Conservation (phyloP, 768 basidiomycete species). For the Neoboletus subvelutipes region DNA sequence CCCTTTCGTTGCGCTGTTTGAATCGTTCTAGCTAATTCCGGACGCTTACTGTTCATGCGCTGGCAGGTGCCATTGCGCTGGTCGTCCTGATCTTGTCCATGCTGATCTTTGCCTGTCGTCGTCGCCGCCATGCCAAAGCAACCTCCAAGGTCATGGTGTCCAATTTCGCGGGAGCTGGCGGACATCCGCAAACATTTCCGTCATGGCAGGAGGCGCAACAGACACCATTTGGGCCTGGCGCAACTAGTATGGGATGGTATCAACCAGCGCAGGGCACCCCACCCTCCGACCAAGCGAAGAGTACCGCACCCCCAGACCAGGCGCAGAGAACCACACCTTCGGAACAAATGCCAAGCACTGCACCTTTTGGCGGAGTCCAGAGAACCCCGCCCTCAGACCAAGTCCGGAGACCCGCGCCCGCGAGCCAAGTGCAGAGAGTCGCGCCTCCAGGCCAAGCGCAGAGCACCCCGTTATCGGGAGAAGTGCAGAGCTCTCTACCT, state of each 20-base stretch:
- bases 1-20: background rate
- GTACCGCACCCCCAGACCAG: background rate
- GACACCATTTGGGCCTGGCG: background rate
- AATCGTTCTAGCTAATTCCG: background rate
- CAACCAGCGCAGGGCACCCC: background rate
- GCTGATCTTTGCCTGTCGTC: constrained; percentile 6
- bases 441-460: background rate
- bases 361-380: background rate
- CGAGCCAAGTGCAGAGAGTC: background rate
- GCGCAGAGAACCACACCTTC: background rate
- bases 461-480: background rate
- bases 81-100: constrained; percentile 10
- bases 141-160: background rate
- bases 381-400: background rate
- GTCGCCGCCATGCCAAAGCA: background rate
- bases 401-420: background rate
- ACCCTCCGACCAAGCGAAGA: constrained; percentile 1
- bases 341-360: background rate
- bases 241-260: constrained; percentile 4
- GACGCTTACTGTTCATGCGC: background rate
- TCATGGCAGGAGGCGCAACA: constrained; percentile 10
- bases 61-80: constrained; percentile 11
- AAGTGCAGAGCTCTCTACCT: background rate
- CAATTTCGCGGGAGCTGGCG: background rate
- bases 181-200: constrained; percentile 5